Evolutionary conservation across 2,329 filamentous ascomycete genomes (phyloP).

Genomic region (Fusarium piperis): DNA sequence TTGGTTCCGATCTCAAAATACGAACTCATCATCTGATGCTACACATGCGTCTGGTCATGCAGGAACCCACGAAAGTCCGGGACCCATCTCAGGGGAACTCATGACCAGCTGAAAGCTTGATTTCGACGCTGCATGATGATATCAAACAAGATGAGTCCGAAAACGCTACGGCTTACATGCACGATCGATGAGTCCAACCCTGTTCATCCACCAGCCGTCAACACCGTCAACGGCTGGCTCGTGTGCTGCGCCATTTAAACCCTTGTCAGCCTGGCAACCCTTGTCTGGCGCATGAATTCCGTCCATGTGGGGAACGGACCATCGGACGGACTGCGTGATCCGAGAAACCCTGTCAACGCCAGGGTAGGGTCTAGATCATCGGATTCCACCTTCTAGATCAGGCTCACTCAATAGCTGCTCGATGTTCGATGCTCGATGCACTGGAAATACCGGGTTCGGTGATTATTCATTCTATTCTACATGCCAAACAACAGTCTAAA

Average conservation of each 20-base stretch:
- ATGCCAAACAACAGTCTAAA: background rate
- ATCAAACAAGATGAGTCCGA: background rate
- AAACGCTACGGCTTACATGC: background rate
- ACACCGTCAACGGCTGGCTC: background rate
- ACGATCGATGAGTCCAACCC: background rate
- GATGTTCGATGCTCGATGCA: background rate
- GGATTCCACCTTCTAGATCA: background rate
- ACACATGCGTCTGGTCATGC: background rate
- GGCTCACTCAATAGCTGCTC: background rate
- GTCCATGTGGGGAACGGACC: background rate
- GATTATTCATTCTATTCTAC: background rate
- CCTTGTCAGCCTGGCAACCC: background rate
- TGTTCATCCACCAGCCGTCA: background rate
- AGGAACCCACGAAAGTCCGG: background rate
- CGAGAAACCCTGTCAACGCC: background rate
- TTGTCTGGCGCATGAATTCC: background rate
- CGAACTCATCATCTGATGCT: background rate
- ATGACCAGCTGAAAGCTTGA: background rate
- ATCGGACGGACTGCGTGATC: background rate
- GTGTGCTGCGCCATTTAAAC: background rate
- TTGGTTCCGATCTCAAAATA: background rate
- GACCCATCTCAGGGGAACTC: background rate
- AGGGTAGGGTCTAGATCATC: background rate
- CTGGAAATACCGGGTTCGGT: background rate
- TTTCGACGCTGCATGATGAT: background rate